phyloP scores from a whole-genome alignment of 352 stramenopile species.

The Globisporangium splendens region DNA sequence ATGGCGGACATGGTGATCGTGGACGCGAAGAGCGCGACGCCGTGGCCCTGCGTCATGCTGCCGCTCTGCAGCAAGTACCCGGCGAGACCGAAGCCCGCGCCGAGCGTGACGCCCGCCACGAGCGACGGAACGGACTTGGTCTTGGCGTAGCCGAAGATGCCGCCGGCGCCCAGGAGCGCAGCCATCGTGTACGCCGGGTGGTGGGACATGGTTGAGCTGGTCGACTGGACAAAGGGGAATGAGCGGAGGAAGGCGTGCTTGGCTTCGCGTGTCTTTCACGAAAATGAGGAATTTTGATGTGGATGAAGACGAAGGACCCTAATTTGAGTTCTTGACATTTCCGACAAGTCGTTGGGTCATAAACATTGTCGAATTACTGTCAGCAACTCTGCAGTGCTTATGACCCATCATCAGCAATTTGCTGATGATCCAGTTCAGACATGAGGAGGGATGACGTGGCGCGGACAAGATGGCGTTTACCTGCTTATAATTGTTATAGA shows the following conservation, averaged over 20 bases:
- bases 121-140: slow-evolving; percentile 80
- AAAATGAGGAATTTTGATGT: not conserved
- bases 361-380: not conserved
- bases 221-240: not conserved
- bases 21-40: slow-evolving; percentile 72
- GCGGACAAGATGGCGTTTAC: not conserved
- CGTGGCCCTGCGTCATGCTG: slow-evolving; percentile 82
- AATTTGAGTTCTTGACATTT: not conserved
- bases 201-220: slow-evolving; percentile 51
- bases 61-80: slow-evolving; percentile 79
- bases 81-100: slow-evolving; percentile 72
- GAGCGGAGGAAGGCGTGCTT: not conserved
- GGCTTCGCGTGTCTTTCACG: slow-evolving; percentile 3
- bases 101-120: slow-evolving; percentile 75
- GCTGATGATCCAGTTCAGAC: not conserved
- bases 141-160: slow-evolving; percentile 77
- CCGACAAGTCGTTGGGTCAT: not conserved
- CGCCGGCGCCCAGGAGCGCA: slow-evolving; percentile 56
- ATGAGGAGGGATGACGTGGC: not conserved
- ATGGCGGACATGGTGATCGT: slow-evolving; percentile 85
- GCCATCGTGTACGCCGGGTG: slow-evolving; percentile 86
- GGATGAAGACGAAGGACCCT: too few species aligned
- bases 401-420: too few species aligned
- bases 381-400: too few species aligned
- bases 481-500: not conserved